Evolutionary conservation across 140 eudicot species (phyloP).

Genomic region (Cichorium intybus): DNA sequence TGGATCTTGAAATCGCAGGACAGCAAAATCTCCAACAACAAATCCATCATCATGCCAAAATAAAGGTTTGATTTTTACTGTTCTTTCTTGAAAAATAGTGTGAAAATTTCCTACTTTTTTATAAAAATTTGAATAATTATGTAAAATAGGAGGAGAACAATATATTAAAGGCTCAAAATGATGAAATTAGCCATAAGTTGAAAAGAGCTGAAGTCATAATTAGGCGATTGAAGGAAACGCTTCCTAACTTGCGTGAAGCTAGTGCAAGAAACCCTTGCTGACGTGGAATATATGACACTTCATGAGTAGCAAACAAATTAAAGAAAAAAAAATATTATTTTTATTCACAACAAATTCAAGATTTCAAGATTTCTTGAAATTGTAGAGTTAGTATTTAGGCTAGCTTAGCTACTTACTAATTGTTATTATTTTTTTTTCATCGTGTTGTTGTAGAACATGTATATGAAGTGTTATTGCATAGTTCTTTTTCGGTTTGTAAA

Average conservation of each 20-base stretch:
- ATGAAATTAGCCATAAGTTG: constrained; percentile 54
- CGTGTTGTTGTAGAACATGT: constrained; percentile 13
- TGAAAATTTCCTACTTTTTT: not conserved
- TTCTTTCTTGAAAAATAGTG: not conserved
- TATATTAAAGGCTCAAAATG: constrained; percentile 53
- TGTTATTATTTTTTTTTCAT: not conserved
- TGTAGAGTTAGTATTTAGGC: not conserved
- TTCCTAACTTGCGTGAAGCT: constrained; percentile 49
- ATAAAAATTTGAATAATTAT: not conserved
- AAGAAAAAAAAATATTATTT: constrained; percentile 44
- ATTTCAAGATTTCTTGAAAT: constrained; percentile 33
- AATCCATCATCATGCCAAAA: constrained; percentile 81
- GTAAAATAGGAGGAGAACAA: constrained; percentile 78
- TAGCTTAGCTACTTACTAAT: not conserved
- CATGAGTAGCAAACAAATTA: constrained; percentile 41
- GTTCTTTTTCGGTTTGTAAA: not conserved
- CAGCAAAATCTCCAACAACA: constrained; percentile 84
- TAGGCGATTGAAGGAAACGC: constrained; percentile 55
- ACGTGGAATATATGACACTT: constrained; percentile 33
- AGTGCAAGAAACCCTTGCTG: constrained; percentile 50
- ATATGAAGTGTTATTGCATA: constrained; percentile 12
- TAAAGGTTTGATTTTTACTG: constrained; percentile 45
- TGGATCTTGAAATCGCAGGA: constrained; percentile 65
- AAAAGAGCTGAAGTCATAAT: constrained; percentile 50
- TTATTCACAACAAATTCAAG: constrained; percentile 33